Conservation (phyloP, 108 stramenopile genomes). For the Pseudonitzschia multiseries region DNA sequence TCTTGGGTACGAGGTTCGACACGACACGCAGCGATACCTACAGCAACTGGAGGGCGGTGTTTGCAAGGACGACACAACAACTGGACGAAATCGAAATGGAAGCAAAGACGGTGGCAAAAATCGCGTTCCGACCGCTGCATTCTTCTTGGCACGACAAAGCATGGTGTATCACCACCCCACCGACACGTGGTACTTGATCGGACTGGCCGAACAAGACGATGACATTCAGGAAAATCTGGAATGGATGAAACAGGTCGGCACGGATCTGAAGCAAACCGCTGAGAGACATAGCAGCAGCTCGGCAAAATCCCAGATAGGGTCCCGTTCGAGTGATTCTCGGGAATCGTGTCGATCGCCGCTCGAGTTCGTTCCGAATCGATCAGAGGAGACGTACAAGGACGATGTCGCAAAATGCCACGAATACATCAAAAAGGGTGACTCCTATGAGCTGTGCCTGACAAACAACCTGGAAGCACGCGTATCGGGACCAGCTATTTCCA, state of each 20-base stretch:
- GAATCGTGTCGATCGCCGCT: neutral
- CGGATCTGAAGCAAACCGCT: neutral
- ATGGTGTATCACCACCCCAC: slow-evolving; percentile 74
- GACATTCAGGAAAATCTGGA: slow-evolving; percentile 23
- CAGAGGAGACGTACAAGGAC: slow-evolving; percentile 46
- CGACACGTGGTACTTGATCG: slow-evolving; percentile 67
- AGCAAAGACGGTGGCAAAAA: neutral
- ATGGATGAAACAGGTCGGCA: slow-evolving; percentile 55
- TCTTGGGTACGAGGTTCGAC: slow-evolving; percentile 80
- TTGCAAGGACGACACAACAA: neutral
- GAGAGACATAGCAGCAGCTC: too few relatives aligned
- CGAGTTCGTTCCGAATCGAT: slow-evolving; percentile 61
- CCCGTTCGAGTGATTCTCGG: neutral
- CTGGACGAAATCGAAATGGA: neutral
- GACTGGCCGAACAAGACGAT: slow-evolving; percentile 33
- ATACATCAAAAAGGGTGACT: slow-evolving; percentile 83
- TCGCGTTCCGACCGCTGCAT: slow-evolving; percentile 69
- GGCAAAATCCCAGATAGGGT: neutral
- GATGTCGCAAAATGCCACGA: slow-evolving; percentile 74
- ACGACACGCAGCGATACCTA: slow-evolving; percentile 58
- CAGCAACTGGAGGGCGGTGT: slow-evolving; percentile 33
- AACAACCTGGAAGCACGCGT: slow-evolving; percentile 69
- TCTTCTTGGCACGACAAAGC: slow-evolving; percentile 70
- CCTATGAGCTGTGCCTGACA: slow-evolving; percentile 94
- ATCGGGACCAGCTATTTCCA: slow-evolving; percentile 12